Evolutionary conservation across 139 green algal genomes (phyloP), one percentile per base, ranked within the genome.

Genomic region (Coelastrella sp.): DNA sequence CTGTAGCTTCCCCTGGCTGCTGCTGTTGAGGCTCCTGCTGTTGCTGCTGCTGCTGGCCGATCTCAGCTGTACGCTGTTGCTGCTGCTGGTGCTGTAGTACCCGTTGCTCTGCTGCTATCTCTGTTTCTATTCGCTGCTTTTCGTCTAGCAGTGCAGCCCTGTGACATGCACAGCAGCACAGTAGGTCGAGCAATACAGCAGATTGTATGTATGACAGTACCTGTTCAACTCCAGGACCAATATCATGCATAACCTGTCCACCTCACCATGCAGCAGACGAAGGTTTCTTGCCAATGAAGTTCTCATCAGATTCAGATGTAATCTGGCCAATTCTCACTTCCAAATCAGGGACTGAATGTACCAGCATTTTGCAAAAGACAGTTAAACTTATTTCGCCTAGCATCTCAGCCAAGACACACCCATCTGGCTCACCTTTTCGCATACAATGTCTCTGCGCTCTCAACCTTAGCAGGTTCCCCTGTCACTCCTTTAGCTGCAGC

Each of bases 61-160:
- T n/a, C n/a, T n/a, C n/a, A n/a, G n/a, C n/a, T n/a, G n/a, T n/a
- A 61, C 61, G 84, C 65, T 71, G 57, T 83, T 81, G 71, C 90
- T 84, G 47, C 82, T 61, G 82, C 77, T 80, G 73, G 7, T 59
- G 66, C 59, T 60, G 16, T 58, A 80, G 71, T 58, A 56, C 14
- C 73, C 77, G 57, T 23, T 73, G 20, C 77, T 76, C 87, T 57
- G 56, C 76, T 66, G 68, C 73, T 66, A 90, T 73, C 11, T 80
- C 79, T 58, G 66, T 79, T 64, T 88, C 17, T 2, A 86, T 65
- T 7, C n/a, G 20, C 88, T 88, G 65, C 79, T 83, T 20, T 20
- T 73, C 78, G 8, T 87, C 78, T n/a, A 79, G 22, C 57, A 79
- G 60, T 5, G 77, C 73, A 71, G 90, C n/a, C 76, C 76, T 86